phyloP scores from a whole-genome alignment of 306 rosid species.

The Trichosanthes cucumerina region DNA sequence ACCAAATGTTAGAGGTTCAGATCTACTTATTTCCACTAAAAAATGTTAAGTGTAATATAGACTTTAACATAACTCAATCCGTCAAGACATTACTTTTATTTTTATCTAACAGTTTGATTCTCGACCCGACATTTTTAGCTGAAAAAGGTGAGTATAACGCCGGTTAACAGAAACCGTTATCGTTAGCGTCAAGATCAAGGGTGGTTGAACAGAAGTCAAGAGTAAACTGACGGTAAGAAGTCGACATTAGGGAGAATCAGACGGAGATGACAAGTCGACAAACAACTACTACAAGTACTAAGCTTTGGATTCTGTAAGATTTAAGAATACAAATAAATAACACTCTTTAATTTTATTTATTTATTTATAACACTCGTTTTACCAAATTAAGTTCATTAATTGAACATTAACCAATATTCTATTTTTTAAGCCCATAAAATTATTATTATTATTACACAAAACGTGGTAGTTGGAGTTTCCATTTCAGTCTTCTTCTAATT shows the following conservation, averaged over 20 bases:
- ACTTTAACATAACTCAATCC: too few species aligned
- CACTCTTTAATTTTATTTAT: too few species aligned
- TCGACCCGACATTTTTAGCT: too few species aligned
- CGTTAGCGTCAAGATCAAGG: not conserved
- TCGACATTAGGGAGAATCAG: not conserved
- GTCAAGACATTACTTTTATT: too few species aligned
- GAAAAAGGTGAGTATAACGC: not conserved
- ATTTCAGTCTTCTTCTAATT: not conserved
- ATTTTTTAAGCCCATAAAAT: not conserved
- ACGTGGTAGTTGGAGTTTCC: constrained; percentile 1
- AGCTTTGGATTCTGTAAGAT: not conserved
- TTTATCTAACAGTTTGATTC: too few species aligned
- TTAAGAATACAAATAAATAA: not conserved
- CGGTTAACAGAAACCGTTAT: not conserved
- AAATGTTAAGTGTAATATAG: too few species aligned
- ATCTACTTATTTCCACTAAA: too few species aligned
- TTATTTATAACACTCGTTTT: too few species aligned
- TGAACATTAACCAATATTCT: not conserved
- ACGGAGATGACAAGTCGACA: not conserved
- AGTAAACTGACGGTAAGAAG: not conserved
- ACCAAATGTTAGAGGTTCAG: too few species aligned
- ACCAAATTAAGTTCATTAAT: not conserved
- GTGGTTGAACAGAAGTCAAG: too few species aligned
- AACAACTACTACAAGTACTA: not conserved
- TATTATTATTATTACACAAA: not conserved